Base-by-base conservation (phyloP, 768 basidiomycete species). In the Suillus tomentosus region DNA sequence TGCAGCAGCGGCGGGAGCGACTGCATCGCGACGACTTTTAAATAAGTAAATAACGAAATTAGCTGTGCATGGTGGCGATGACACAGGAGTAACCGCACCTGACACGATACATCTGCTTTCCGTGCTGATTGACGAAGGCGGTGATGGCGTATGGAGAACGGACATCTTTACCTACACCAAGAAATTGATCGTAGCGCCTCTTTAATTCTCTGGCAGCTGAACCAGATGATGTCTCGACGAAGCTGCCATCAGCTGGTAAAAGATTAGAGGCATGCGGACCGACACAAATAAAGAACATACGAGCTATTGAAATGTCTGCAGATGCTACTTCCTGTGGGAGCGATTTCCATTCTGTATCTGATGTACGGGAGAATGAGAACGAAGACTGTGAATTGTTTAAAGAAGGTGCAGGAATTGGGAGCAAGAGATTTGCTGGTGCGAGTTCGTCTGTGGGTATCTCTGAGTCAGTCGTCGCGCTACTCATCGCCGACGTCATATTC, bases 131-230 rank as follows among this genome's bases (percentile, higher is more conserved):
- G 56, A 90, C 83, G 69, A 91, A 87, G 9, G 88, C 87, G n/a
- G 91, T 93, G 69, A 92, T 91, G 45, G 87, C 87, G 72, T 88
- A 94, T 3, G 92, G 92, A 14, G 91, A 93, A 37, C 89, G 85
- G 13, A 87, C 80, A 65, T 85, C 80, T 69, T 83, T 82, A 17
- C 85, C 83, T 37, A 94, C 89, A 14, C 91, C 88, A 42, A 86
- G 74, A 50, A 82, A 77, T 58, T 87, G 84, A 73, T 95, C 93
- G 70, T 89, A 91, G 36, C 84, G 82, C 69, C 82, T 82, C 81
- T 94, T 95, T 62, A 94, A 79, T 68, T 91, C 90, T 47, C 86
- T 85, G 14, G 92, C 92, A 36, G 89, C 91, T 15, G 82, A 80
- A 3, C 87, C 91, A 60, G 88, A 91, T 6, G 91, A 85, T 2